These are phyloP conservation scores for Epichloe hybrida DNA, from an alignment of 2,329 filamentous ascomycete species.

Conservation along the genomic window DNA sequence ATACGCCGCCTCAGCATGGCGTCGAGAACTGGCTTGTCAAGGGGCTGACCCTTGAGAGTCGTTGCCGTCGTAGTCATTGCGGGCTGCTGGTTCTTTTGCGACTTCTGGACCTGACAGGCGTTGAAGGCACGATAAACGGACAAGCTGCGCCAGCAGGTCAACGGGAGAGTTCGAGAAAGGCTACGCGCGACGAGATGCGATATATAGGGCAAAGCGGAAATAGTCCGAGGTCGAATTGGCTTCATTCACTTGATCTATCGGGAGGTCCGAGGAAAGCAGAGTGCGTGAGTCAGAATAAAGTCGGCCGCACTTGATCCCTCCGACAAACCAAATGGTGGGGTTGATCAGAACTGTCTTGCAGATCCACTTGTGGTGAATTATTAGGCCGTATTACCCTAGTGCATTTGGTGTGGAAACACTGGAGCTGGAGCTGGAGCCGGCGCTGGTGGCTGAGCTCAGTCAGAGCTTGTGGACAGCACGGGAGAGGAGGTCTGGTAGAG, in stretches of 20 bases:
- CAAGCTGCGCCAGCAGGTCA: conserved; percentile 14
- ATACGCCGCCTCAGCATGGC: conserved; percentile 74
- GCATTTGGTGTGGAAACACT: too few relatives aligned
- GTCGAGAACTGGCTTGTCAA: conserved; percentile 73
- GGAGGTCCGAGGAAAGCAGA: conserved; percentile 6
- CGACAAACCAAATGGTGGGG: conserved; percentile 9
- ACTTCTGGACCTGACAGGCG: conserved; percentile 16
- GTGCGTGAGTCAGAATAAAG: conserved; percentile 17
- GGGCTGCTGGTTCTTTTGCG: conserved; percentile 11
- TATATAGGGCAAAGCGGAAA: conserved; percentile 5
- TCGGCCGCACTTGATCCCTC: conserved; percentile 10
- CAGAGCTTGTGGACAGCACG: too few relatives aligned
- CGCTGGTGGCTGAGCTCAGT: too few relatives aligned
- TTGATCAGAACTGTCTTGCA: conserved; percentile 5
- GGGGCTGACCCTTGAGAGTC: conserved; percentile 77
- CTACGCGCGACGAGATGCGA: conserved; percentile 3
- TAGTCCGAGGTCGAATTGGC: conserved; percentile 11
- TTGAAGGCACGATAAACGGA: conserved; percentile 16
- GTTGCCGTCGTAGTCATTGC: conserved; percentile 43
- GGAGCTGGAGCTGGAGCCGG: too few relatives aligned
- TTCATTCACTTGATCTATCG: conserved; percentile 15
- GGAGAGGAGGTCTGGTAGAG: too few relatives aligned
- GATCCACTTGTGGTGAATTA: background rate
- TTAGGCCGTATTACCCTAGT: background rate
- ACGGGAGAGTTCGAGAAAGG: conserved; percentile 9